Base-by-base conservation (phyloP, 2,329 filamentous ascomycete genomes). In the Paramyrothecium sp. region DNA sequence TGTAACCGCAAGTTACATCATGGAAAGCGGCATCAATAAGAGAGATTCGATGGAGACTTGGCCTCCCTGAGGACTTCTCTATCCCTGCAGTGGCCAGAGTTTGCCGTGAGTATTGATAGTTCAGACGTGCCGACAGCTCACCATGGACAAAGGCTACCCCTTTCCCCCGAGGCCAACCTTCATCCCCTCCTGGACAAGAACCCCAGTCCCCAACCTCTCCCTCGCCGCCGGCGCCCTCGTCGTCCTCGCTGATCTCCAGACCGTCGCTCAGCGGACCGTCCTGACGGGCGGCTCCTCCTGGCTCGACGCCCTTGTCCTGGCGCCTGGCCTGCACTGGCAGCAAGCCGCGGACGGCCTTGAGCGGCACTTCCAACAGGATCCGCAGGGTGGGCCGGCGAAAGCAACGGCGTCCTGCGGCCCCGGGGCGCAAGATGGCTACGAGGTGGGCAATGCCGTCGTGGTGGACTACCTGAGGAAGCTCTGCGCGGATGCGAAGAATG, bases 271-370 rank as follows among this genome's bases (percentile, higher is more conserved):
- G 51, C 78, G 84, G 7, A 87, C 85, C 2, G 79, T 77, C 17
- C 74, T 87, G 49, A 79, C 77, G 2, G 85, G 85, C 23, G 82
- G 81, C 3, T 81, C 83, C 1, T 80, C 78, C 2, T 82, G 81
- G 74, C 71, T 85, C 1, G 85, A 88, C 66, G 73, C 73, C 8
- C 73, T 88, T 12, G 73, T 87, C 13, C 75, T 88, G 3, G 83
- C 81, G 2, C 85, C 85, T 0, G 85, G 86, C 0, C 65, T 88
- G 53, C 86, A 88, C 68, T 81, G 81, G 61, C 83, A 88, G 62
- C 83, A 87, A 62, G 76, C 79, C 3, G 83, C 83, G 11, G 75
- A 82, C 13, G 75, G 77, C 1, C 70, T 87, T 17, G 75, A 75
- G 58, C 69, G 74, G 3, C 76, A 79, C 56, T 72, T 53, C 20